These are phyloP conservation scores for Fagopyrum tataricum DNA, from an alignment of 148 eudicot species.

Conservation along the genomic window DNA sequence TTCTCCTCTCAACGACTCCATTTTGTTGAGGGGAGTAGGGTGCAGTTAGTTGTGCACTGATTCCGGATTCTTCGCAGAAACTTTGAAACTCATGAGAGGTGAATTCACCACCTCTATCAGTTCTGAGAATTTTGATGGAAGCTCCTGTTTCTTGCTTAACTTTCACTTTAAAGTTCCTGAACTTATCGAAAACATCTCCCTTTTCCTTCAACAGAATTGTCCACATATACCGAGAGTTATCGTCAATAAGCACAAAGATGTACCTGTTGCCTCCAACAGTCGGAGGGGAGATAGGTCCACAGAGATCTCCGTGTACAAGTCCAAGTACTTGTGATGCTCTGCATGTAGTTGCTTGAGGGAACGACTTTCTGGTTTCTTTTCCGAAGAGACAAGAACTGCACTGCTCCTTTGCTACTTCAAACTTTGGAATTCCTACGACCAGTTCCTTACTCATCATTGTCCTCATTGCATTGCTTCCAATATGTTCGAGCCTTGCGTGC, in stretches of 20 bases:
- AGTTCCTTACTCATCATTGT: neutral
- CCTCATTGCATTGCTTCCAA: neutral
- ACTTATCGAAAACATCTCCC: neutral
- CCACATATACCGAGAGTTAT: constrained; percentile 6
- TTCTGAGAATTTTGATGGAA: neutral
- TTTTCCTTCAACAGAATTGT: neutral
- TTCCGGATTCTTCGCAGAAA: neutral
- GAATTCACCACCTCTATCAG: neutral
- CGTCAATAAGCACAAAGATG: neutral
- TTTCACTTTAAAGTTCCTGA: neutral
- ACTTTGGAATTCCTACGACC: neutral
- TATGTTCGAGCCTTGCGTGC: neutral
- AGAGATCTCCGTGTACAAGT: neutral
- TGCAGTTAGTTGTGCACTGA: neutral
- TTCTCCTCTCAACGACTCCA: neutral
- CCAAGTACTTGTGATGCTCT: neutral
- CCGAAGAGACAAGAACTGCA: neutral
- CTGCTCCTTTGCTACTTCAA: neutral
- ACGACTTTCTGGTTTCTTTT: neutral
- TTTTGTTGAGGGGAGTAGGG: no score
- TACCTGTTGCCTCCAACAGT: neutral
- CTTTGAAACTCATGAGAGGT: neutral
- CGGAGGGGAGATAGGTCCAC: neutral
- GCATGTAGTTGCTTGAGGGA: neutral
- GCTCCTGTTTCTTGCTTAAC: neutral